Base-by-base conservation (phyloP, 352 stramenopile genomes). In the Phytophthora sansomeana region DNA sequence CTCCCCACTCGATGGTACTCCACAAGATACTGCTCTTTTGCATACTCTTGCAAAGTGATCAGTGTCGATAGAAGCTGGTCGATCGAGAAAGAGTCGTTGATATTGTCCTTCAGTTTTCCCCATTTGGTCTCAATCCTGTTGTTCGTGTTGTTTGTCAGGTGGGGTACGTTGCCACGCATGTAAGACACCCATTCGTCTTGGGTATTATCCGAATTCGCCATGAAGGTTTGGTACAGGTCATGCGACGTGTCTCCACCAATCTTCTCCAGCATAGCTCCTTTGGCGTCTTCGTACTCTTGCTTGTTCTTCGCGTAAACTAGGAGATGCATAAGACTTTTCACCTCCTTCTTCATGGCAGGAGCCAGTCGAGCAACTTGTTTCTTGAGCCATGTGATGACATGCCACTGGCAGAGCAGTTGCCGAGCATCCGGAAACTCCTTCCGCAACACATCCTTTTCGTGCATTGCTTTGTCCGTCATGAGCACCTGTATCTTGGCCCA, bases 131-230 rank as follows among this genome's bases (percentile, higher is more conserved):
- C 58, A 14, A 61, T 43, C 2, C 39, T 11, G 17, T 63, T 69
- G 60, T 69, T 69, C 0, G 61, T 69, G 35, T 69, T 57, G 44
- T 55, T 69, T 0, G 28, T 63, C 4, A 53, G 29, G 19, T 58
- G 53, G 0, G 44, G 41, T 0, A 67, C 42, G 24, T 67, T 56
- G 11, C 59, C 59, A 9, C 50, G 59, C 6, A 21, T 17, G 17
- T 26, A 56, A 14, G 28, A 36, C 2, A 62, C 50, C 50, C 49
- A 68, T 11, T 55, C 42, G 1, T 68, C 17, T 9, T 54, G 14
- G 0, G 10, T 46, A 24, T 51, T 51, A 9, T 68, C 52, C 54
- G 36, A 43, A 13, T 68, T 57, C 0, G 38, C 29, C 13, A 46
- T 24, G n/a, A n/a, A n/a, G n/a, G n/a, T n/a, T n/a, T n/a, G n/a